phyloP scores from a whole-genome alignment of 2,329 filamentous ascomycete species.

The Fusarium coffeatum region DNA sequence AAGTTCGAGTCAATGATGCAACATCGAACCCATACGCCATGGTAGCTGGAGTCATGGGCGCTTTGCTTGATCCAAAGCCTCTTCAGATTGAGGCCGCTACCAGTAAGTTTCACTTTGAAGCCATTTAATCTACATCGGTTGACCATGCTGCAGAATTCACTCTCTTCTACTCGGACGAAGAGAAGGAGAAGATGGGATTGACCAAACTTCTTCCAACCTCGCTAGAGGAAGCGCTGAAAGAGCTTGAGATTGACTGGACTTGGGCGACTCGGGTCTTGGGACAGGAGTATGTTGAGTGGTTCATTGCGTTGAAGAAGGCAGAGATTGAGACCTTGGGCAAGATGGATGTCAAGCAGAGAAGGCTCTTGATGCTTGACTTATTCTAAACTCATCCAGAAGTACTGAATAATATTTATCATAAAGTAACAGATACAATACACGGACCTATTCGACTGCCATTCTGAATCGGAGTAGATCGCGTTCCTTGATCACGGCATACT shows the following conservation, averaged over 20 bases:
- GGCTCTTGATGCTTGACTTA: neutral
- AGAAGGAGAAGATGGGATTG: neutral
- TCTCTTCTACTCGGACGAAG: neutral
- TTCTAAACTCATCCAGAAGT: neutral
- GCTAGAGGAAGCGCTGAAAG: neutral
- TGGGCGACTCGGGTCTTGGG: neutral
- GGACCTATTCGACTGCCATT: neutral
- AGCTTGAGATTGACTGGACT: neutral
- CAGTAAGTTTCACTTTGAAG: neutral
- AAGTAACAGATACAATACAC: no score
- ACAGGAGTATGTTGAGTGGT: constrained; percentile 13
- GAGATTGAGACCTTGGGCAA: neutral
- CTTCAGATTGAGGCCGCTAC: neutral
- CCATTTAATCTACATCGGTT: neutral
- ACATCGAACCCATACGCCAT: constrained; percentile 16
- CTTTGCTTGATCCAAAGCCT: neutral
- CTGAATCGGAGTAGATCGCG: neutral
- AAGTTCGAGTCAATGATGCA: constrained; percentile 1
- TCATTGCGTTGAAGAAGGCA: constrained; percentile 1
- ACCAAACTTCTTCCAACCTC: neutral
- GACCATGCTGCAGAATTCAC: neutral
- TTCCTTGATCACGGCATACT: neutral
- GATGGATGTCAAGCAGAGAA: neutral
- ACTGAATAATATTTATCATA: no score
- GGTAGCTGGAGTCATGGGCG: constrained; percentile 3